These are phyloP conservation scores for Penicillium chermesinum DNA, from an alignment of 495 filamentous ascomycete genomes.

Conservation along the genomic window DNA sequence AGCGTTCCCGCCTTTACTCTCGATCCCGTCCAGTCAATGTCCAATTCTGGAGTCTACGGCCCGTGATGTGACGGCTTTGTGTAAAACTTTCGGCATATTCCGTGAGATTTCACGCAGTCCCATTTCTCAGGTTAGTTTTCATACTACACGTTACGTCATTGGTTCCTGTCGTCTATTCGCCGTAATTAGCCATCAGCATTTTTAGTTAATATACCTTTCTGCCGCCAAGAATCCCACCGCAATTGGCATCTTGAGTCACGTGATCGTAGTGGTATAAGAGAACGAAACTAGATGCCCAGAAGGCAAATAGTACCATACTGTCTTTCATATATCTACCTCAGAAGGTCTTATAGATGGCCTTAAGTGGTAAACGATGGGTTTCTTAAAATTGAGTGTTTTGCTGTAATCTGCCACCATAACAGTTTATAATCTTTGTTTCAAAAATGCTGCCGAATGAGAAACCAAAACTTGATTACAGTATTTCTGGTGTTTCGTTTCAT, in stretches of 20 bases:
- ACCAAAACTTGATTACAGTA: constrained; percentile 8
- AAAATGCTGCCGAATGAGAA: constrained; percentile 1
- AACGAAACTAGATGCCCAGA: neutral
- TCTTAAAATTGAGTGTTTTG: constrained; percentile 3
- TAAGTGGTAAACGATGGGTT: constrained; percentile 8
- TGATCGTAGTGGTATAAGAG: constrained; percentile 18
- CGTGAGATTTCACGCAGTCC: too few species aligned
- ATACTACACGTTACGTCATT: constrained; percentile 12
- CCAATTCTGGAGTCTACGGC: too few species aligned
- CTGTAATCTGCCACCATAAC: constrained; percentile 9
- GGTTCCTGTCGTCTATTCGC: constrained; percentile 7
- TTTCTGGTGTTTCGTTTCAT: constrained; percentile 19
- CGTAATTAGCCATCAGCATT: constrained; percentile 4
- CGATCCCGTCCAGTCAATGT: too few species aligned
- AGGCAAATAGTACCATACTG: constrained; percentile 3
- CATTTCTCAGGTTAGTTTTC: too few species aligned
- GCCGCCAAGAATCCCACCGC: constrained; percentile 21
- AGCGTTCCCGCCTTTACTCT: too few species aligned
- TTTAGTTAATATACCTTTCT: constrained; percentile 13
- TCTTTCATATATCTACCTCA: constrained; percentile 11
- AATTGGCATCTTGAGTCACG: constrained; percentile 13
- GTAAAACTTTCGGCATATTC: too few species aligned
- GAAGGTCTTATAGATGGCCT: constrained; percentile 9
- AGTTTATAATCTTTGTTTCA: constrained; percentile 12
- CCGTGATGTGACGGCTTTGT: too few species aligned